phyloP scores from a whole-genome alignment of 805 yeast genomes.

The Diddensiella santjacobensis region DNA sequence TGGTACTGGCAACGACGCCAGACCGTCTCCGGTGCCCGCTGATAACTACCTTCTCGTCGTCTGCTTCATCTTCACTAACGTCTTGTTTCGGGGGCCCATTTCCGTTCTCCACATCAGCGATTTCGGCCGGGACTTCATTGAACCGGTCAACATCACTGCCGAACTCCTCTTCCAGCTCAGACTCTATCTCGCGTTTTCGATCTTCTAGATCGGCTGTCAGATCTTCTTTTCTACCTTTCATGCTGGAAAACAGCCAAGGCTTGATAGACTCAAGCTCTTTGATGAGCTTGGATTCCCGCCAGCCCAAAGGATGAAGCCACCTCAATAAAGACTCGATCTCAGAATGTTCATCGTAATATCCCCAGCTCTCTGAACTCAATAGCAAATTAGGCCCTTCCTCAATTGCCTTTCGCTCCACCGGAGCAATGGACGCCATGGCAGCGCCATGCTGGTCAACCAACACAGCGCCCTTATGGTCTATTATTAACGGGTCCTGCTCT shows the following conservation, averaged over 20 bases:
- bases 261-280: slow-evolving; percentile 56
- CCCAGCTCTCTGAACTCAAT: slow-evolving; percentile 57
- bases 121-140: slow-evolving; percentile 21
- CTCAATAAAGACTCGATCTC: slow-evolving; percentile 51
- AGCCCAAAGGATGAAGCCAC: slow-evolving; percentile 78
- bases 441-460: slow-evolving; percentile 12
- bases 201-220: slow-evolving; percentile 20
- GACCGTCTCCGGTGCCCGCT: background rate
- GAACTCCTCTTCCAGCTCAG: slow-evolving; percentile 19
- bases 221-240: slow-evolving; percentile 48
- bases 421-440: background rate
- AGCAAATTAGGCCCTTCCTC: slow-evolving; percentile 65
- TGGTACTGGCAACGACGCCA: background rate
- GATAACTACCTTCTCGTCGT: slow-evolving; percentile 16
- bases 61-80: slow-evolving; percentile 44
- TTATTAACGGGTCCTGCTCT: background rate
- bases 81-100: slow-evolving; percentile 8
- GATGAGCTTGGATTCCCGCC: slow-evolving; percentile 60
- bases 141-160: background rate
- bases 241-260: slow-evolving; percentile 51
- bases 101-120: slow-evolving; percentile 8
- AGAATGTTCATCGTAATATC: slow-evolving; percentile 58
- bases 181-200: slow-evolving; percentile 22
- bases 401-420: slow-evolving; percentile 52
- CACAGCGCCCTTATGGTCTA: slow-evolving; percentile 3